phyloP scores from a whole-genome alignment of 164 flowering plant genomes.

The Chloranthus sessilifolius region DNA sequence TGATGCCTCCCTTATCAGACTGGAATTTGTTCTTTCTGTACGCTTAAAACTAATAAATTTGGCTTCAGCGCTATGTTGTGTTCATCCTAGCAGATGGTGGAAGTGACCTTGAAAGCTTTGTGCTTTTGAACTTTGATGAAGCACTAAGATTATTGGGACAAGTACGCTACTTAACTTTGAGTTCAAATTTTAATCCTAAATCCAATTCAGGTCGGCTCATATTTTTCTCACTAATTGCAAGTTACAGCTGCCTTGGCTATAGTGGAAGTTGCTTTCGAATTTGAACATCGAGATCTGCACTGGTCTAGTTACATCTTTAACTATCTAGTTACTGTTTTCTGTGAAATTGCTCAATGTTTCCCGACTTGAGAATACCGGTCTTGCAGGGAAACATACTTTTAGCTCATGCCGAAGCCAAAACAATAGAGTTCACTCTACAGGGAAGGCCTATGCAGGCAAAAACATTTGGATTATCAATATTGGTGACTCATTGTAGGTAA shows the following conservation, averaged over 20 bases:
- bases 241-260: slow-evolving; percentile 82
- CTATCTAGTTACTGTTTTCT: neutral
- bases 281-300: slow-evolving; percentile 95
- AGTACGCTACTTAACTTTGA: slow-evolving; percentile 31
- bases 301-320: slow-evolving; percentile 44
- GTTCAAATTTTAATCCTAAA: no score
- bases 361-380: no score
- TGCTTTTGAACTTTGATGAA: slow-evolving; percentile 67
- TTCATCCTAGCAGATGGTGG: slow-evolving; percentile 91
- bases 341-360: no score
- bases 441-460: no score
- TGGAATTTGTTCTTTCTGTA: no score
- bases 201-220: no score
- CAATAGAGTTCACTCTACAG: no score
- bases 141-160: slow-evolving; percentile 71
- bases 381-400: no score
- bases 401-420: no score
- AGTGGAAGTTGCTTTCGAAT: slow-evolving; percentile 89
- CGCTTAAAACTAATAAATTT: slow-evolving; percentile 18
- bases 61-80: slow-evolving; percentile 68
- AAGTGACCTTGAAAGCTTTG: slow-evolving; percentile 86
- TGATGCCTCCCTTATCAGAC: no score
- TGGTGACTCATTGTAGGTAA: no score
- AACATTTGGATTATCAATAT: no score
- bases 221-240: slow-evolving; percentile 35